Conservation (phyloP, 768 basidiomycete genomes). For the Pleurotus salmoneostramineus region DNA sequence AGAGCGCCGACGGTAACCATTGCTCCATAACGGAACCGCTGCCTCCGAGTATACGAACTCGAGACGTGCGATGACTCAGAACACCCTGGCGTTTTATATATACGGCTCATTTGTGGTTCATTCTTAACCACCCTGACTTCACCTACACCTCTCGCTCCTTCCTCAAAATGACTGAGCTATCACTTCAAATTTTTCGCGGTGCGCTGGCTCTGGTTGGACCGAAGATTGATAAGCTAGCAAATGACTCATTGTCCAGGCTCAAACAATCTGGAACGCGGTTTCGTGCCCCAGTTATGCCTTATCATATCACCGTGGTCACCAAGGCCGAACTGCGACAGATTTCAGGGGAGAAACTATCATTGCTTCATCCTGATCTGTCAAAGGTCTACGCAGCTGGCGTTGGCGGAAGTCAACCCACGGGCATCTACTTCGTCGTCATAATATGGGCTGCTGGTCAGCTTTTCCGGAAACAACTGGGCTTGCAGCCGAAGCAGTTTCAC, state of each 20-base stretch:
- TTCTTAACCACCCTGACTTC: too few species aligned
- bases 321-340: conserved; percentile 33
- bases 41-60: too few species aligned
- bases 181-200: conserved; percentile 5
- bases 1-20: too few species aligned
- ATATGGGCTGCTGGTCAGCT: conserved; percentile 53
- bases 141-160: too few species aligned
- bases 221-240: conserved; percentile 5
- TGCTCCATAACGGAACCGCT: too few species aligned
- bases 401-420: conserved; percentile 27
- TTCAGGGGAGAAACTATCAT: conserved; percentile 17
- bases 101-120: too few species aligned
- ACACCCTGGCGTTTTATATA: too few species aligned
- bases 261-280: not conserved
- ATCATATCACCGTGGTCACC: conserved; percentile 37
- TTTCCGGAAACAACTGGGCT: conserved; percentile 42
- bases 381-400: conserved; percentile 35
- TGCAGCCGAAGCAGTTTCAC: conserved; percentile 53
- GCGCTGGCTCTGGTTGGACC: conserved; percentile 3
- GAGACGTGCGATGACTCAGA: too few species aligned
- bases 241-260: not conserved
- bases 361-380: conserved; percentile 19
- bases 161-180: not conserved
- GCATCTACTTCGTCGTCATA: conserved; percentile 44
- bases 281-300: conserved; percentile 12